These are phyloP conservation scores for Uromyces viciae-fabae DNA, from an alignment of 1,284 basidiomycete species.

Conservation along the genomic window DNA sequence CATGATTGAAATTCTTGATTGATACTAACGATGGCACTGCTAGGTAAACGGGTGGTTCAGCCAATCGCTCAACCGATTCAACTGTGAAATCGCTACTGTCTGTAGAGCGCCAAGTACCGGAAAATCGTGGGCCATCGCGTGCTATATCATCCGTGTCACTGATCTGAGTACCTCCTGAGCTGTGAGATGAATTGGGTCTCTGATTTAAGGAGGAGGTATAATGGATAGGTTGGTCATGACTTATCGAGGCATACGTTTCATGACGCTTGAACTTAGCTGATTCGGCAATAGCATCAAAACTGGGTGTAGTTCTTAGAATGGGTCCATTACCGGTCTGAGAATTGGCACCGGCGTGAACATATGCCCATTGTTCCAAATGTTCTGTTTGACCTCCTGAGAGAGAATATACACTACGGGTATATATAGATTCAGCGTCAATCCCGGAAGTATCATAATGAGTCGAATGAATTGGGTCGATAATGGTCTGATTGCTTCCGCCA, in stretches of 20 bases:
- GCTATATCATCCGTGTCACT: not conserved
- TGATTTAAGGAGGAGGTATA: not conserved
- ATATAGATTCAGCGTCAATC: not conserved
- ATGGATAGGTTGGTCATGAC: not conserved
- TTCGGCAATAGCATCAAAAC: not conserved
- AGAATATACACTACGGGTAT: not conserved
- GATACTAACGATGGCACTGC: not conserved
- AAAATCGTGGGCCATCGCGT: not conserved
- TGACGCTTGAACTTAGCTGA: not conserved
- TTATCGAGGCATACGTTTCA: not conserved
- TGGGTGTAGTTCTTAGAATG: not conserved
- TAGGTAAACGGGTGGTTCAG: not conserved
- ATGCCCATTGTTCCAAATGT: not conserved
- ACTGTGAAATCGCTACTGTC: constrained; percentile 7
- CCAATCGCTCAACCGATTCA: constrained; percentile 3
- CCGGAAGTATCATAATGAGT: not conserved
- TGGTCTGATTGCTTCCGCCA: not conserved
- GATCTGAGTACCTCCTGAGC: not conserved
- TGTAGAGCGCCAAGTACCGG: not conserved
- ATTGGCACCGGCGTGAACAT: not conserved
- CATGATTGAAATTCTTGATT: not conserved
- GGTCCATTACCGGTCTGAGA: not conserved
- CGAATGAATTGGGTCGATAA: not conserved
- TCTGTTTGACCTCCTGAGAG: too few species aligned
- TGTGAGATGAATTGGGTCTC: not conserved